Evolutionary conservation across 2,329 filamentous ascomycete species (phyloP).

Genomic region (Aspergillus melleus): DNA sequence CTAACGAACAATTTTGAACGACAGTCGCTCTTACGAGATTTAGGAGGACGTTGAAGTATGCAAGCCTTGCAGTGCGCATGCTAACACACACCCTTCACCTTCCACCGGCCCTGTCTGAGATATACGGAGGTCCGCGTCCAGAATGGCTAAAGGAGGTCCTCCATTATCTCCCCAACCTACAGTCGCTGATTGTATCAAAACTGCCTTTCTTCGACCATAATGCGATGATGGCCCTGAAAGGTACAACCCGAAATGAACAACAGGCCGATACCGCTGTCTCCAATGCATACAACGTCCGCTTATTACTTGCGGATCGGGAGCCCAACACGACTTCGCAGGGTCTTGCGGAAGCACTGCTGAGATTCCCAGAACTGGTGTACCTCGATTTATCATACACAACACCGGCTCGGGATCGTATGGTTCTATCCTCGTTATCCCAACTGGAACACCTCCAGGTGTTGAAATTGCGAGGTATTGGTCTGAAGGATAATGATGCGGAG

Average conservation of each 20-base stretch:
- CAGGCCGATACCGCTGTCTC: conserved; percentile 6
- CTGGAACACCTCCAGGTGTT: conserved; percentile 56
- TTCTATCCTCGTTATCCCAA: conserved; percentile 49
- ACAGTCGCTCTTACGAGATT: conserved; percentile 60
- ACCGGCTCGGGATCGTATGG: conserved; percentile 49
- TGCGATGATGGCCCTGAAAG: conserved; percentile 52
- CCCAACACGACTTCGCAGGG: conserved; percentile 58
- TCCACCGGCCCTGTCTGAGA: conserved; percentile 60
- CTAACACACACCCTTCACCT: conserved; percentile 63
- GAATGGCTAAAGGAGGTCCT: conserved; percentile 62
- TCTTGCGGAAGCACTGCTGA: conserved; percentile 52
- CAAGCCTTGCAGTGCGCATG: conserved; percentile 53
- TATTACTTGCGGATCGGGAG: conserved; percentile 58
- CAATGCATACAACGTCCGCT: conserved; percentile 49
- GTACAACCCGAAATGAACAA: conserved; percentile 16
- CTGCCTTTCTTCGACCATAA: conserved; percentile 64
- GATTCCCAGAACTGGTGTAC: conserved; percentile 57
- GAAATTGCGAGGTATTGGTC: conserved; percentile 54
- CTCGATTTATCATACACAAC: conserved; percentile 59
- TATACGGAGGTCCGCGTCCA: conserved; percentile 59
- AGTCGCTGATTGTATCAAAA: conserved; percentile 59
- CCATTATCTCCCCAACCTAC: conserved; percentile 58
- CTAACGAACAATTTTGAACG: conserved; percentile 12
- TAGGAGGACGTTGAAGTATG: conserved; percentile 56
- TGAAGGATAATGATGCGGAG: conserved; percentile 55